Percentiles rank a stretch among this genome's conserved stretches.
These are phyloP conservation scores for Schizosaccharomyces octosporus DNA, from an alignment of 805 yeast species.

Conservation along the genomic window DNA sequence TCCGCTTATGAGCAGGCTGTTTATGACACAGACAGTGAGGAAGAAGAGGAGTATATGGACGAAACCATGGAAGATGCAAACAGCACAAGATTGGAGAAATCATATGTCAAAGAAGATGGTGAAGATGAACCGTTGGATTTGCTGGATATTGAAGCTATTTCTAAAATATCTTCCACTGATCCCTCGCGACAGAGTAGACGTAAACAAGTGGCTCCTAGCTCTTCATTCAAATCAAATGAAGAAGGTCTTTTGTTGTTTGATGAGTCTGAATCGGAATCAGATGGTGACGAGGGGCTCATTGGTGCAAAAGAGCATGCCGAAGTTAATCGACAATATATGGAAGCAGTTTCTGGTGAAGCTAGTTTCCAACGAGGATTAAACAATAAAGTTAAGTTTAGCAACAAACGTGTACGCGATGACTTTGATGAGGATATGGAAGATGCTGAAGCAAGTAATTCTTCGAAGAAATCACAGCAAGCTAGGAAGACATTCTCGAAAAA, in stretches of 20 bases:
- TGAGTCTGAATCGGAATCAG: slow-evolving; percentile 20
- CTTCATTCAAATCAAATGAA: slow-evolving; percentile 21
- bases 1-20: slow-evolving; percentile 86
- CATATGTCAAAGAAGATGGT: slow-evolving; percentile 6
- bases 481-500: too few relatives aligned
- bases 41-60: slow-evolving; percentile 26
- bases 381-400: slow-evolving; percentile 17
- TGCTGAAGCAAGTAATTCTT: background rate
- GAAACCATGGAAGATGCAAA: slow-evolving; percentile 11
- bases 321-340: slow-evolving; percentile 38
- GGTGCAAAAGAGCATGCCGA: slow-evolving; percentile 79
- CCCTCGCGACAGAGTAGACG: slow-evolving; percentile 30
- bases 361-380: slow-evolving; percentile 33
- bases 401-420: slow-evolving; percentile 26
- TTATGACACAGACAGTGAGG: slow-evolving; percentile 40
- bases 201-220: slow-evolving; percentile 12
- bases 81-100: background rate
- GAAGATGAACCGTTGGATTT: slow-evolving; percentile 67
- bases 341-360: slow-evolving; percentile 76
- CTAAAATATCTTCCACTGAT: slow-evolving; percentile 70
- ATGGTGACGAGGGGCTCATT: slow-evolving; percentile 20
- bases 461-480: background rate
- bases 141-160: slow-evolving; percentile 58
- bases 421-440: slow-evolving; percentile 27
- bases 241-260: slow-evolving; percentile 47